Percentiles rank a stretch among this genome's conserved stretches.
phyloP scores from a whole-genome alignment of 106 monocot genomes.

The Dioscorea zingiberensis region DNA sequence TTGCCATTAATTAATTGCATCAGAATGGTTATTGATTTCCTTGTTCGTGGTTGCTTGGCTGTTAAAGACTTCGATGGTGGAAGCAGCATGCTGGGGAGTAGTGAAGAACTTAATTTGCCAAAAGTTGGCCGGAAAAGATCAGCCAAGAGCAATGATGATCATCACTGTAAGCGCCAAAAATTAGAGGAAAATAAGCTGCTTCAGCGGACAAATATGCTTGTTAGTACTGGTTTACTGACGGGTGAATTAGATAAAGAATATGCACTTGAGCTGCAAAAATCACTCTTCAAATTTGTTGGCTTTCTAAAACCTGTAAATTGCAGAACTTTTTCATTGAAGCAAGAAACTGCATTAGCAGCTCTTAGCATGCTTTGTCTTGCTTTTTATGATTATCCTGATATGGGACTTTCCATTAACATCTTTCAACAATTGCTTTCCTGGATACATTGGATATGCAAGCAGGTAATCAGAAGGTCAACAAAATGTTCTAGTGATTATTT shows the following conservation, averaged over 20 bases:
- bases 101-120: conserved; percentile 17
- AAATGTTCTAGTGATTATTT: not conserved
- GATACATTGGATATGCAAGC: conserved; percentile 80
- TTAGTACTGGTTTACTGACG: conserved; percentile 5
- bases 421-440: conserved; percentile 64
- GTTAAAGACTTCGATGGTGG: conserved; percentile 10
- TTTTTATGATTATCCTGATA: conserved; percentile 37
- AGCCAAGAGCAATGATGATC: conserved; percentile 12
- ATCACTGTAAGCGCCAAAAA: conserved; percentile 52
- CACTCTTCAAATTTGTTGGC: conserved; percentile 39
- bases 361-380: conserved; percentile 59
- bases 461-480: conserved; percentile 36
- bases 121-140: conserved; percentile 58
- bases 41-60: conserved; percentile 33
- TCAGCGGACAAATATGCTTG: conserved; percentile 7
- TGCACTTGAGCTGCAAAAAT: conserved; percentile 31
- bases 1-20: conserved; percentile 67
- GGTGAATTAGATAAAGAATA: conserved; percentile 16
- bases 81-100: conserved; percentile 10
- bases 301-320: conserved; percentile 26
- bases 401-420: conserved; percentile 33
- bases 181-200: conserved; percentile 8
- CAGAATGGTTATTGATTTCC: conserved; percentile 30
- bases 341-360: conserved; percentile 46
- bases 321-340: conserved; percentile 21